Percentiles rank a stretch among this genome's conserved stretches.
Evolutionary conservation across 768 basidiomycete genomes (phyloP).

Genomic region (Calvatia gigantea): DNA sequence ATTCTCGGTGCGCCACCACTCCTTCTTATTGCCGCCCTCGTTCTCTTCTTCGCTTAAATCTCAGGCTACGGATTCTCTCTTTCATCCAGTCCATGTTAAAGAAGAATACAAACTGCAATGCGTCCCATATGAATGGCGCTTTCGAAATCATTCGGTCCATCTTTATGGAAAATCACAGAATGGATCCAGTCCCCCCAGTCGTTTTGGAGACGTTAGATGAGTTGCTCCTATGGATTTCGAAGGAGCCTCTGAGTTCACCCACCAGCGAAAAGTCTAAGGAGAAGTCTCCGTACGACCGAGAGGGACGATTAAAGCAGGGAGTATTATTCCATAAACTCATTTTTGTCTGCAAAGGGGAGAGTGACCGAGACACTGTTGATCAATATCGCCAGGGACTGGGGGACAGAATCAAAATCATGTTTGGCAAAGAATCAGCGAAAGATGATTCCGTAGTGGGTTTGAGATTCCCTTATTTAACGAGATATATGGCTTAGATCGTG

Average conservation of each 20-base stretch:
- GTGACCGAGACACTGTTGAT: neutral
- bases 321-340: neutral
- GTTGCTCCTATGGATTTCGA: neutral
- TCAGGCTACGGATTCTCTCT: neutral
- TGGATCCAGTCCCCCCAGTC: neutral
- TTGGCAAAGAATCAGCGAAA: neutral
- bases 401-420: neutral
- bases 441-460: neutral
- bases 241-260: neutral
- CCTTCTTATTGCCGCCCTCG: conserved; percentile 14
- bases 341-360: neutral
- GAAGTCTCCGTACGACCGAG: neutral
- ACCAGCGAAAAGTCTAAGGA: neutral
- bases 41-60: conserved; percentile 16
- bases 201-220: neutral
- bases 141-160: neutral
- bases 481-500: neutral
- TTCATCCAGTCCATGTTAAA: neutral
- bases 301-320: neutral
- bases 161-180: neutral
- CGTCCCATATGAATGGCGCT: neutral
- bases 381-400: neutral
- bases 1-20: conserved; percentile 13
- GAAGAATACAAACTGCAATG: neutral
- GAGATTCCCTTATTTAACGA: neutral